Base-by-base conservation (phyloP, 2,329 filamentous ascomycete species). In the Pezicula carpinea region DNA sequence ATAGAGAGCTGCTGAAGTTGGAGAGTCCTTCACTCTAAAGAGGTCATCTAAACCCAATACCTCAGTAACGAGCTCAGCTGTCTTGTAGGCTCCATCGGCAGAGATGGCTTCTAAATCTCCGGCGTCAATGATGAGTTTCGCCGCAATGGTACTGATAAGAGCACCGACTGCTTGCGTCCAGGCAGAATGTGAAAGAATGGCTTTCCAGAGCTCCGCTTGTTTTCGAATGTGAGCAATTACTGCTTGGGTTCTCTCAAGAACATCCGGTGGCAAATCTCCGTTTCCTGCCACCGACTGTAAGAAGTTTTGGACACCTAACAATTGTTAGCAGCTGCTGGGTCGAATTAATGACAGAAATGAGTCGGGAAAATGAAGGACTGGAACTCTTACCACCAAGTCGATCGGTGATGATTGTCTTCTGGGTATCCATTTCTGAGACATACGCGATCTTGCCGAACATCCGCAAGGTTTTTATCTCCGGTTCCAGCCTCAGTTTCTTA, bases 151-250 rank as follows among this genome's bases (percentile, higher is more conserved):
- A 49, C 83, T 80, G 1, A 74, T 74, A 2, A 85, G 69, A 0
- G 78, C 76, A 4, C 81, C 82, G 6, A 82, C 69, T 1, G 80
- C 80, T 53, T 83, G 81, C 18, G 74, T 74, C 79, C 80, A 84
- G 5, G 78, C 79, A 2, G 80, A 83, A 22, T 73, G 72, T 3
- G 79, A 69, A 14, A 85, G 68, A 39, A 85, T 79, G 22, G 63
- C 59, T 38, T 79, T 72, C 82, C 82, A 85, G 2, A 72, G 69
- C 2, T 67, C 64, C 1, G 79, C 79, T 60, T 80, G 69, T 22
- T 70, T 65, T 33, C 75, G 73, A 39, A 83, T 72, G 36, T 76
- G 76, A 3, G 65, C 60, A 5, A 75, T 71, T 11, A 79, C 78
- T 3, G 73, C 65, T 44, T 81, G 74, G 29, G 83, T 71, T 18